Evolutionary conservation across 169 alveolate species (phyloP), one percentile per base, ranked within the genome.

Genomic region (Plasmodium vinckei): DNA sequence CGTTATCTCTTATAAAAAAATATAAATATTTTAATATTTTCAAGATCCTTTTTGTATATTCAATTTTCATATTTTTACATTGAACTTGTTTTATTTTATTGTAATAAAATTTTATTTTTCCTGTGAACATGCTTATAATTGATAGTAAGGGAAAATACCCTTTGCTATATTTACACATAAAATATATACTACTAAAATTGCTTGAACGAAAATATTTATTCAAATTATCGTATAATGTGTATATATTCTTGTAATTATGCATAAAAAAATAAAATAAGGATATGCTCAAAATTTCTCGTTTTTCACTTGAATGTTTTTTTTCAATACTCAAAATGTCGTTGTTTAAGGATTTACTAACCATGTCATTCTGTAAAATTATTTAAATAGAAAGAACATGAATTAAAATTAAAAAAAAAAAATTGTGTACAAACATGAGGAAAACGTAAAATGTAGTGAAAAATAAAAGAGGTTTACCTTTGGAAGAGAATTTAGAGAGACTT

Each of bases 131-230:
- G 2, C 42, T 82, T 39, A 82, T 19, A 1, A 82, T 39, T 13
- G 17, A 17, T 15, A 56, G 15, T n/a, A 82, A 60, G 5, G 84
- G 64, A 1, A 82, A 27, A 47, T 33, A 82, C 0, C 90, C 90
- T 25, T 44, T 47, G 17, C 82, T 82, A 47, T 82, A 82, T 47
- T 82, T 82, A 9, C 90, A 82, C 10, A 82, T 5, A 27, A 82
- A 82, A 67, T 82, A 82, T 12, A 82, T 82, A 13, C 68, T 82
- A 15, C 68, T 82, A 27, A 65, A 67, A 10, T 46, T 33, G 9
- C 53, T 82, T 25, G 56, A 9, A 12, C 47, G 54, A 56, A 82
- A 82, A 25, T 19, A 67, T 25, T 15, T 47, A 44, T 82, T 82
- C 49, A 82, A 61, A 9, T 51, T 67, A 6, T 65, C 59, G 42